Evolutionary conservation across 768 basidiomycete species (phyloP).

Genomic region (Ramaria rubella): DNA sequence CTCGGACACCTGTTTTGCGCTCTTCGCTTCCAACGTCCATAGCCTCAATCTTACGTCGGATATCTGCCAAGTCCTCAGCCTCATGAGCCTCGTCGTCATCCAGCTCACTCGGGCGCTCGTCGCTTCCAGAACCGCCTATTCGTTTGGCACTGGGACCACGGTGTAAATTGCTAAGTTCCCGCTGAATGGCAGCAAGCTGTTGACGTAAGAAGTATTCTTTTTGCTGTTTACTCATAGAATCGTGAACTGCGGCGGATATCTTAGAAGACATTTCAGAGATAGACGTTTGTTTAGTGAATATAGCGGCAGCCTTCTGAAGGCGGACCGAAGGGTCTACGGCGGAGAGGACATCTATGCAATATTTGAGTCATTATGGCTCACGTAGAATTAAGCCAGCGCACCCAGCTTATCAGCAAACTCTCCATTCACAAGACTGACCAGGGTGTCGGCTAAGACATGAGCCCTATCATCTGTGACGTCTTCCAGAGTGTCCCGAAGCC

Average conservation of each 20-base stretch:
- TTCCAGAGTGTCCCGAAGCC: conserved; percentile 66
- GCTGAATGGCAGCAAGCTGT: conserved; percentile 73
- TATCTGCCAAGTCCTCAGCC: conserved; percentile 68
- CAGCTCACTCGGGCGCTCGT: conserved; percentile 39
- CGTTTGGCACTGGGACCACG: conserved; percentile 18
- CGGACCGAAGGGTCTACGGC: conserved; percentile 56
- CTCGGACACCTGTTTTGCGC: conserved; percentile 71
- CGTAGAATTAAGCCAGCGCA: conserved; percentile 27
- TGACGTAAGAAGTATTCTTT: conserved; percentile 84
- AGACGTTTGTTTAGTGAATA: conserved; percentile 69
- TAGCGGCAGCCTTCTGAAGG: conserved; percentile 56
- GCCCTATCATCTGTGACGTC: conserved; percentile 58
- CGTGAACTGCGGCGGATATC: conserved; percentile 74
- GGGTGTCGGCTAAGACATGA: conserved; percentile 72
- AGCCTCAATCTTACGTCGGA: conserved; percentile 67
- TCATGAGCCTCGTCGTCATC: conserved; percentile 79
- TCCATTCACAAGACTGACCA: conserved; percentile 51
- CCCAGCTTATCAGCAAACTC: conserved; percentile 71
- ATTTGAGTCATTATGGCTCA: not conserved
- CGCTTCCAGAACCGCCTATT: not conserved
- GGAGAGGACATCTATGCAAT: conserved; percentile 47
- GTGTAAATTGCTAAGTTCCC: conserved; percentile 59
- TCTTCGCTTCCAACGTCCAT: conserved; percentile 72
- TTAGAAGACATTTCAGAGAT: conserved; percentile 78
- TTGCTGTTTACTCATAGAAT: conserved; percentile 81